A percentile compares a stretch with the other conserved stretches of the same genome.
These are phyloP conservation scores for Elongisporangium undulatum DNA, from an alignment of 352 stramenopile genomes.

Conservation along the genomic window DNA sequence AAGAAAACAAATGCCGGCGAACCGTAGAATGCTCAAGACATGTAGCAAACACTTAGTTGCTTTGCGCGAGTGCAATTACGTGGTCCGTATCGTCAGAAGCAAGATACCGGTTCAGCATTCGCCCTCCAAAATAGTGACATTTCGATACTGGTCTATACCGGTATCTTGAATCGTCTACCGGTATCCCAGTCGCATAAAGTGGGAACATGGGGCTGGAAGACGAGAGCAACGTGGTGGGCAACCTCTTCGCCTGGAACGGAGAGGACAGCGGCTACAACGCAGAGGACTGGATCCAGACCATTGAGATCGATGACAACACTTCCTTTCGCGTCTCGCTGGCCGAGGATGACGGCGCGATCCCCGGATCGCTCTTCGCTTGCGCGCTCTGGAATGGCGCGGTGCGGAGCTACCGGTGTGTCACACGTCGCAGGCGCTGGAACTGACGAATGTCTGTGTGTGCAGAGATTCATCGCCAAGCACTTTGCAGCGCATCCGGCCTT, in stretches of 20 bases:
- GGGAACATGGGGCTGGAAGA: conserved; percentile 1
- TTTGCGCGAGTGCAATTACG: no score
- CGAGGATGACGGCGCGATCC: conserved; percentile 42
- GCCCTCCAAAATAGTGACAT: no score
- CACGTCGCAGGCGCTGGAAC: neutral
- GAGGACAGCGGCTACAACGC: conserved; percentile 36
- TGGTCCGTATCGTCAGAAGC: no score
- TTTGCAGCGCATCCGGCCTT: conserved; percentile 30
- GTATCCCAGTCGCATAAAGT: no score
- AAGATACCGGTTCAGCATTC: no score
- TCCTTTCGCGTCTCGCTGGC: conserved; percentile 38
- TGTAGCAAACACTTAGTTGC: no score
- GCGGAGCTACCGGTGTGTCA: neutral
- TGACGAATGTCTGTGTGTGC: conserved; percentile 1
- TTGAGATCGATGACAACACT: conserved; percentile 16
- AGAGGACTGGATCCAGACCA: conserved; percentile 28
- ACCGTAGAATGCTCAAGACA: no score
- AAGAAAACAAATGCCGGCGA: no score
- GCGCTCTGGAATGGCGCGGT: conserved; percentile 45
- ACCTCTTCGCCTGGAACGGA: conserved; percentile 30
- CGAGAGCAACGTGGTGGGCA: conserved; percentile 30
- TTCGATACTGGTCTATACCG: no score
- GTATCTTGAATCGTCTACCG: no score
- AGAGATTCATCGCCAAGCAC: conserved; percentile 41
- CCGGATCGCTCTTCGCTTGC: conserved; percentile 45